Base-by-base conservation (phyloP, 2,329 filamentous ascomycete genomes). In the Penicillium corylophilum region DNA sequence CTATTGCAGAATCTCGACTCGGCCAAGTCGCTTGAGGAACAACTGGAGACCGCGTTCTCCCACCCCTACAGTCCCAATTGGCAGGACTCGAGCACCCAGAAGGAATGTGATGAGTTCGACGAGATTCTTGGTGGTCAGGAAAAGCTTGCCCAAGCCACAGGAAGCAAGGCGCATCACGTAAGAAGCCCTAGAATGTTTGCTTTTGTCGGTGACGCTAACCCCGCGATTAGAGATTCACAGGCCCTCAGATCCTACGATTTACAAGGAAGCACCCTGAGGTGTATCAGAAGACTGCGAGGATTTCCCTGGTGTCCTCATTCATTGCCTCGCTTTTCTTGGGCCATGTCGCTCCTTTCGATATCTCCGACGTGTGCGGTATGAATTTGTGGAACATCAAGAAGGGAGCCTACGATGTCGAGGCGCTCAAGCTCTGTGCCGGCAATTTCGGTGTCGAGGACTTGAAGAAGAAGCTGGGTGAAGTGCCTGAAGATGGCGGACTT, bases 81-180 rank as follows among this genome's bases (percentile, higher is more conserved):
- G 94, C 94, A 97, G 75, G 94, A 99, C 71, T 88, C 92, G 55
- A 96, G 91, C 74, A 97, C 94, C 2, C 91, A 96, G 75, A 80
- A 80, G 60, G 89, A 99, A 74, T 96, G 92, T 68, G 91, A 96
- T 69, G 80, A 83, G 57, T 97, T 97, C 67, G 92, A 97, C 70
- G 80, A 77, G 5, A 77, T 79, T 47, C 75, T 96, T 7, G 89
- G 88, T 1, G 78, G 78, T 6, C 77, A 82, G 2, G 80, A 87
- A 64, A 79, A 80, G 56, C 75, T 99, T 62, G 94, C 94, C 0
- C 74, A 87, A 46, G 84, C 83, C 18, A 96, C 94, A 9, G 94
- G 94, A 26, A 96, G 93, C 69, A 88, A 91, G 60, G 94, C 94
- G 3, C 94, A 99, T 75, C 94, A 97, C 76, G 89, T 93, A 79